phyloP scores from a whole-genome alignment of 306 rosid genomes.

The Sechiopsis laciniata region DNA sequence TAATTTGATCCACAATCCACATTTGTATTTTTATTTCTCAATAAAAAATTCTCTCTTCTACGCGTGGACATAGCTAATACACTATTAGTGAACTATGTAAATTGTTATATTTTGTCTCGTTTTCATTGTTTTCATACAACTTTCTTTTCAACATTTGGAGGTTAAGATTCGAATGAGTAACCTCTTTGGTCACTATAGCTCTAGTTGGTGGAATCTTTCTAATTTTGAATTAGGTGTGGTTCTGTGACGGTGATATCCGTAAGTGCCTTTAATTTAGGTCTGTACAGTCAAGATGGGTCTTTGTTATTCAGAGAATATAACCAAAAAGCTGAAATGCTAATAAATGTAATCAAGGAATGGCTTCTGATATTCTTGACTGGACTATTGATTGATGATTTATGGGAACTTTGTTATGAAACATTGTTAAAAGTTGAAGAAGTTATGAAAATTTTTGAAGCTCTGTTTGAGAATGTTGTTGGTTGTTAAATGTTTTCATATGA shows the following conservation, averaged over 20 bases:
- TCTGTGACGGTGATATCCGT: background rate
- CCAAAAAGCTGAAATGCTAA: background rate
- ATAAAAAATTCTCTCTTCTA: no score
- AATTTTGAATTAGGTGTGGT: background rate
- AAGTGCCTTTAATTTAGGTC: background rate
- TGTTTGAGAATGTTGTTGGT: background rate
- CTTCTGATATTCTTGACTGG: constrained; percentile 2
- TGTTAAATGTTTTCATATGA: background rate
- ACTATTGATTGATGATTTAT: background rate
- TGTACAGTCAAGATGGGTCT: background rate
- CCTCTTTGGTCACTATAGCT: no score
- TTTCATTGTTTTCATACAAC: no score
- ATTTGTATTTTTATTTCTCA: no score
- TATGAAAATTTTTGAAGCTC: background rate
- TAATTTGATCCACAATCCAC: no score
- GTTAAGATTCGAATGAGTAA: no score
- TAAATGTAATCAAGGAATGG: background rate
- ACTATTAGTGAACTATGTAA: no score
- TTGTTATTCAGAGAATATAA: background rate
- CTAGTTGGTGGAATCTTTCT: background rate
- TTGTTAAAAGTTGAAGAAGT: background rate
- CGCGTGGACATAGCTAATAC: no score
- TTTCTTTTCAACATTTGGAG: no score
- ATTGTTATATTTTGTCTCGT: no score
- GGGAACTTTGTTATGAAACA: background rate